phyloP scores from a whole-genome alignment of 148 eudicot genomes.

The Camellia sinensis region DNA sequence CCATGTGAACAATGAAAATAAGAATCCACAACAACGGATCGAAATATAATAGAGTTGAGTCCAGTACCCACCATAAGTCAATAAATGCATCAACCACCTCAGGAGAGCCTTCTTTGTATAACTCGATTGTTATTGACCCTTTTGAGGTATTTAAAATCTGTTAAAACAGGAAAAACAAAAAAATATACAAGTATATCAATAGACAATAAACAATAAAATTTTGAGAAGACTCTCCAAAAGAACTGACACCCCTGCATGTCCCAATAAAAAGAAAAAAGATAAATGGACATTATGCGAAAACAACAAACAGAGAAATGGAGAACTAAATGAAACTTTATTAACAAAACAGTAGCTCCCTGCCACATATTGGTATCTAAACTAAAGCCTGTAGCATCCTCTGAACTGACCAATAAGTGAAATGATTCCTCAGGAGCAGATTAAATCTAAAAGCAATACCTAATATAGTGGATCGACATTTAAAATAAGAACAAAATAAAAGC shows the following conservation, averaged over 20 bases:
- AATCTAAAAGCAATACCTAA: background rate
- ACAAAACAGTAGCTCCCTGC: background rate
- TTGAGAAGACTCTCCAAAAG: background rate
- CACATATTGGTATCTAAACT: conserved; percentile 1
- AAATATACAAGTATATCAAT: background rate
- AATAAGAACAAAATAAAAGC: background rate
- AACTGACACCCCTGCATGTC: too few species aligned
- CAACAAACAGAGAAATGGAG: too few species aligned
- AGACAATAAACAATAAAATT: background rate
- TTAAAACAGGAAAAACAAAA: conserved; percentile 1
- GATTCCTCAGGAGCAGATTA: background rate
- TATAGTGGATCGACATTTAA: background rate
- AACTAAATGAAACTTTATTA: too few species aligned
- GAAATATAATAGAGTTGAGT: background rate
- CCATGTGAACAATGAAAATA: background rate
- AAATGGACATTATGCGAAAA: too few species aligned
- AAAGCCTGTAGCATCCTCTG: background rate
- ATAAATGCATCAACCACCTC: conserved; percentile 76
- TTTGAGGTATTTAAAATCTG: conserved; percentile 78
- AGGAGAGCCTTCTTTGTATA: conserved; percentile 84
- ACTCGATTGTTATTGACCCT: conserved; percentile 78
- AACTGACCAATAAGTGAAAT: background rate
- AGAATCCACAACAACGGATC: background rate
- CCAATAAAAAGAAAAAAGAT: too few species aligned
- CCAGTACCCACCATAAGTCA: conserved; percentile 62